Percentiles rank a stretch among this genome's conserved stretches.
phyloP scores from a whole-genome alignment of 2,329 filamentous ascomycete species.

The Fusarium denticulatum region DNA sequence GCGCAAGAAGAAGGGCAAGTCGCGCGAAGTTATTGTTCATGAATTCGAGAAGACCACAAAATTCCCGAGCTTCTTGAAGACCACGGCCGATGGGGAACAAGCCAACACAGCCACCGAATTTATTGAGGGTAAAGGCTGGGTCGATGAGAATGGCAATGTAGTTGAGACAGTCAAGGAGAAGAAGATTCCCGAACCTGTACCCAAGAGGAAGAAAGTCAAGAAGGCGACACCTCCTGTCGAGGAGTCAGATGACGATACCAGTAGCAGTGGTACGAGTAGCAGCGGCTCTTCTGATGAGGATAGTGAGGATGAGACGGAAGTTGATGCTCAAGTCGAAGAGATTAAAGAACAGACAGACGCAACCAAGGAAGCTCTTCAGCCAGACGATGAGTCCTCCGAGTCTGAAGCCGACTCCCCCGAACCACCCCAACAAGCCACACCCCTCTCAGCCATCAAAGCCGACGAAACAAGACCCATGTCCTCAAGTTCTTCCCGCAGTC shows the following conservation, averaged over 20 bases:
- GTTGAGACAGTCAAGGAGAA: slow-evolving; percentile 68
- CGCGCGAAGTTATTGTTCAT: slow-evolving; percentile 75
- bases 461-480: slow-evolving; percentile 58
- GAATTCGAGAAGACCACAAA: slow-evolving; percentile 90
- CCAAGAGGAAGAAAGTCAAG: slow-evolving; percentile 40
- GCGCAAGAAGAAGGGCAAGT: slow-evolving; percentile 64
- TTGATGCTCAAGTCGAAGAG: not conserved
- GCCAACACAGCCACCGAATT: slow-evolving; percentile 65
- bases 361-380: slow-evolving; percentile 13
- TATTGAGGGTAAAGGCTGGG: slow-evolving; percentile 88
- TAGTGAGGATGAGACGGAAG: slow-evolving; percentile 36
- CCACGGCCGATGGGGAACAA: slow-evolving; percentile 43
- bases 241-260: slow-evolving; percentile 46
- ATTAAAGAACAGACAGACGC: not conserved
- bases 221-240: slow-evolving; percentile 33
- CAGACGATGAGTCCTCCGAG: slow-evolving; percentile 24
- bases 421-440: slow-evolving; percentile 32
- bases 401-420: slow-evolving; percentile 11
- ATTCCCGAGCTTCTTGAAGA: slow-evolving; percentile 82
- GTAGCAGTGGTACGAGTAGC: slow-evolving; percentile 48
- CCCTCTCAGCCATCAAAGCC: slow-evolving; percentile 40
- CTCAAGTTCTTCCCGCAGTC: slow-evolving; percentile 58
- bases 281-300: slow-evolving; percentile 50
- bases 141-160: slow-evolving; percentile 80
- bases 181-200: slow-evolving; percentile 27